Evolutionary conservation across 139 green algal genomes (phyloP).

Genomic region (Eudorina sp.): DNA sequence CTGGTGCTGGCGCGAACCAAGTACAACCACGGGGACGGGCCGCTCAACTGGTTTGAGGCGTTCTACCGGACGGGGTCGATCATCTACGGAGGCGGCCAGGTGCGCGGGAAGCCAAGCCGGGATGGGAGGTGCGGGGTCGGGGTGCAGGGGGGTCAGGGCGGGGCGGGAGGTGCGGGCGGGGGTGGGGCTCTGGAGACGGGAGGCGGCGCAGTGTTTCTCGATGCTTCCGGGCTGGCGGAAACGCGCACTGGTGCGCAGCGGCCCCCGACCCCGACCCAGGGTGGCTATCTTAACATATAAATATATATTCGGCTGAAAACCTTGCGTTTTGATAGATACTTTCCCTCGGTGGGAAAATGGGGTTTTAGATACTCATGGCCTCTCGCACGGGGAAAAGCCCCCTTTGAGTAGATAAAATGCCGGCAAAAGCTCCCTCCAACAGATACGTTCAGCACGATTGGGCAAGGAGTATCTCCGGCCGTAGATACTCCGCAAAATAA

Average conservation of each 20-base stretch:
- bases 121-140: not conserved
- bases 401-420: too few species aligned
- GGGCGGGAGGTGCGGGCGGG: not conserved
- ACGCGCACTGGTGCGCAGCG: not conserved
- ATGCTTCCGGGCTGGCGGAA: not conserved
- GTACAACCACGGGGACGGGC: slow-evolving; percentile 49
- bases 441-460: too few species aligned
- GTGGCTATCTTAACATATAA: too few species aligned
- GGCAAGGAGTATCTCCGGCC: too few species aligned
- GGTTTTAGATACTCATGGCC: too few species aligned
- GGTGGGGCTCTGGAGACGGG: not conserved
- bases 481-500: too few species aligned
- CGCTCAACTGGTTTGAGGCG: slow-evolving; percentile 86
- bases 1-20: slow-evolving; percentile 53
- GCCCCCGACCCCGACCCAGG: not conserved
- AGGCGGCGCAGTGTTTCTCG: not conserved
- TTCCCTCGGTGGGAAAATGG: too few species aligned
- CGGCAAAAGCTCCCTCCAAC: too few species aligned
- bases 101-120: not conserved
- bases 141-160: not conserved
- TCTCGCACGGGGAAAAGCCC: not conserved
- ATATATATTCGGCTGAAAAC: too few species aligned
- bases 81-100: slow-evolving; percentile 95
- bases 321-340: too few species aligned
- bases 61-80: slow-evolving; percentile 93